These are phyloP conservation scores for Tylopilus sp. DNA, from an alignment of 768 basidiomycete genomes.

Conservation along the genomic window DNA sequence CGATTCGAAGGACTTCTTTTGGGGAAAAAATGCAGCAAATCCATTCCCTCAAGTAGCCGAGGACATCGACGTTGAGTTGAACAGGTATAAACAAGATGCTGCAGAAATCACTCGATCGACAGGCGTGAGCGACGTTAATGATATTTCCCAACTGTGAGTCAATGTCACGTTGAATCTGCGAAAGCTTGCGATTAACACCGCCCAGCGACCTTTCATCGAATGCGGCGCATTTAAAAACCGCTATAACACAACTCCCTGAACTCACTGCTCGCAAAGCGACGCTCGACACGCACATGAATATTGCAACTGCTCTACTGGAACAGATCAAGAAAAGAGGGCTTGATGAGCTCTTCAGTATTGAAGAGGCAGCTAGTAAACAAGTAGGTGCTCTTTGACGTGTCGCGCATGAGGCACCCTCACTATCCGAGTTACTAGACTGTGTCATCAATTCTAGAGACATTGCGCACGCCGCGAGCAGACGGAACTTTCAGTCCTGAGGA, in stretches of 20 bases:
- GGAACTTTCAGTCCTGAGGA: conserved; percentile 69
- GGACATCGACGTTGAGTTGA: conserved; percentile 90
- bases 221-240: conserved; percentile 91
- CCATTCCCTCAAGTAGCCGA: conserved; percentile 99
- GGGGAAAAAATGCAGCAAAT: conserved; percentile 92
- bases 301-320: conserved; percentile 91
- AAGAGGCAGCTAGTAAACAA: conserved; percentile 88
- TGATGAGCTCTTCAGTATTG: conserved; percentile 95
- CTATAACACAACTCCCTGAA: conserved; percentile 95
- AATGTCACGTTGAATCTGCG: neutral
- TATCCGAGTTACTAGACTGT: conserved; percentile 50
- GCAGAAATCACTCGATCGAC: conserved; percentile 96
- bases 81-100: conserved; percentile 91
- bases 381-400: conserved; percentile 34
- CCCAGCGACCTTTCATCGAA: conserved; percentile 83
- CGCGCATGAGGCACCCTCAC: neutral
- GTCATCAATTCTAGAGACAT: conserved; percentile 75
- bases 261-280: conserved; percentile 95
- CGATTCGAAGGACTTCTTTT: conserved; percentile 98
- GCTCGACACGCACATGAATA: conserved; percentile 98
- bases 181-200: conserved; percentile 7
- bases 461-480: conserved; percentile 70
- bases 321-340: conserved; percentile 93
- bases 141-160: conserved; percentile 87
- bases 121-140: conserved; percentile 92